phyloP scores from a whole-genome alignment of 805 yeast species.

The Yamadazyma olivae region DNA sequence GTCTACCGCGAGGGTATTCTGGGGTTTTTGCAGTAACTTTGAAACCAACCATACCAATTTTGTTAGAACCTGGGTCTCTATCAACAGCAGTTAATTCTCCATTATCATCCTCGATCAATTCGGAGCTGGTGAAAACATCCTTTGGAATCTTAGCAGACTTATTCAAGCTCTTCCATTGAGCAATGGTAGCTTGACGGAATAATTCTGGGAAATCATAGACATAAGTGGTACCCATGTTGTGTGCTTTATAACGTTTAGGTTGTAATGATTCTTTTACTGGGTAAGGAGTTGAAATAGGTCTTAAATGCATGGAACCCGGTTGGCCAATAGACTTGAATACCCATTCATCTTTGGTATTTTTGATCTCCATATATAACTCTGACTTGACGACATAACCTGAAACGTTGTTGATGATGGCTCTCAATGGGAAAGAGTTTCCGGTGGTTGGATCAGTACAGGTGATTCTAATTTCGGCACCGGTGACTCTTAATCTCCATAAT shows the following conservation, averaged over 20 bases:
- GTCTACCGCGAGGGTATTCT: conserved; percentile 95
- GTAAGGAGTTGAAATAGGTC: conserved; percentile 93
- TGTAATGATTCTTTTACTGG: conserved; percentile 98
- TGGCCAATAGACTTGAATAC: conserved; percentile 91
- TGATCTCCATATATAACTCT: conserved; percentile 91
- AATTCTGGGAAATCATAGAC: conserved; percentile 99
- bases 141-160: conserved; percentile 60
- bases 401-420: conserved; percentile 95
- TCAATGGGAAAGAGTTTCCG: conserved; percentile 89
- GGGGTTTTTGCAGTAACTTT: conserved; percentile 88
- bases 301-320: conserved; percentile 96
- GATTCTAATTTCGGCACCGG: conserved; percentile 96
- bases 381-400: conserved; percentile 97
- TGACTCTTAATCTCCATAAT: conserved; percentile 92
- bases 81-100: conserved; percentile 81
- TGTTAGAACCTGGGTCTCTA: conserved; percentile 96
- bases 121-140: conserved; percentile 74
- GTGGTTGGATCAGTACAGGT: conserved; percentile 87
- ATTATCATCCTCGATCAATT: conserved; percentile 79
- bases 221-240: conserved; percentile 95
- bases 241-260: conserved; percentile 98
- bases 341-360: conserved; percentile 93
- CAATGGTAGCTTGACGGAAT: conserved; percentile 85
- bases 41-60: conserved; percentile 98
- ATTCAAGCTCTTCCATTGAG: conserved; percentile 77